Evolutionary conservation across 768 basidiomycete species (phyloP).

Genomic region (Mycena chlorophos): DNA sequence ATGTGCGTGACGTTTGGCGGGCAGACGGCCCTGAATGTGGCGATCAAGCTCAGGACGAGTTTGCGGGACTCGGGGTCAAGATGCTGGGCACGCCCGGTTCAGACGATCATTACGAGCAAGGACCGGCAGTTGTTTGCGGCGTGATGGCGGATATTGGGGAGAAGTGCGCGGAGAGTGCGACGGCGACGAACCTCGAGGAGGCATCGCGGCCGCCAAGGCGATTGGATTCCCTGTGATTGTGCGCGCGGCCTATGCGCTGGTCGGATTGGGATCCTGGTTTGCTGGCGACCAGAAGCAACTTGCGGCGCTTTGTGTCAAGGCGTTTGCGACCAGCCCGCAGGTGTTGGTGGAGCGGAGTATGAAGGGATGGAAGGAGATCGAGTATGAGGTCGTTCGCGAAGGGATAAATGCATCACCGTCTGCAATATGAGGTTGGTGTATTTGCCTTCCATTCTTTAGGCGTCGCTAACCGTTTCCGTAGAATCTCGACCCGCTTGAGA

Average conservation of each 20-base stretch:
- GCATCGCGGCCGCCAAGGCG: too few relatives aligned
- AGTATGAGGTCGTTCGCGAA: slow-evolving; percentile 98
- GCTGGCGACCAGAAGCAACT: slow-evolving; percentile 91
- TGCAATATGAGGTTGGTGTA: slow-evolving; percentile 95
- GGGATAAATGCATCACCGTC: slow-evolving; percentile 98
- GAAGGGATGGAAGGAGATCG: slow-evolving; percentile 99
- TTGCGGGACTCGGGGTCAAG: slow-evolving; percentile 81
- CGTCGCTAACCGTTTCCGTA: slow-evolving; percentile 33
- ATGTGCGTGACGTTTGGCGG: slow-evolving; percentile 99
- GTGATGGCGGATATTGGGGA: slow-evolving; percentile 98
- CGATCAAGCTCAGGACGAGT: slow-evolving; percentile 97
- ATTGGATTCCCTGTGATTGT: too few relatives aligned
- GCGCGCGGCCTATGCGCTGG: too few relatives aligned
- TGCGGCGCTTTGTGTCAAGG: slow-evolving; percentile 86
- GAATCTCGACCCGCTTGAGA: slow-evolving; percentile 99
- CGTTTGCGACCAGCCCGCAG: too few relatives aligned
- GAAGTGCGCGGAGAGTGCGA: too few relatives aligned
- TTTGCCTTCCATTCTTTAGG: neutral
- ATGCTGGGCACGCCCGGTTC: slow-evolving; percentile 96
- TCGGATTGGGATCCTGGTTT: slow-evolving; percentile 94
- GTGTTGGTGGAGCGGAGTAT: slow-evolving; percentile 98
- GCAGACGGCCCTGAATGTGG: slow-evolving; percentile 95
- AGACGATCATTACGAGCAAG: slow-evolving; percentile 96
- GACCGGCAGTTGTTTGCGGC: slow-evolving; percentile 90
- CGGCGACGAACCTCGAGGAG: too few relatives aligned